Base-by-base conservation (phyloP, 306 rosid genomes). In the Pyrus bretschneideri region DNA sequence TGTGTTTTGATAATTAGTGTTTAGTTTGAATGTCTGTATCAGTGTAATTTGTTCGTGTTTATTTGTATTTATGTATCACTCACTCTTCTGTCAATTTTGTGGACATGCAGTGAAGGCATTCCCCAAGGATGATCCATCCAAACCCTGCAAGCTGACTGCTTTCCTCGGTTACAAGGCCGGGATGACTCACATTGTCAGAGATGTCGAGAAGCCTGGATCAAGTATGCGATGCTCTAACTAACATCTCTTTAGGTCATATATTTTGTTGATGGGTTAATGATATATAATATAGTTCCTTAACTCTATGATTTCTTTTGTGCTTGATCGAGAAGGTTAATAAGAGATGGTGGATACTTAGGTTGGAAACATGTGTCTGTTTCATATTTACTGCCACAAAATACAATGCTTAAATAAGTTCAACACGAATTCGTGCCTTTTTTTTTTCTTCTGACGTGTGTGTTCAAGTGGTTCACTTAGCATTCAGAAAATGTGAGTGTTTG, bases 91-190 rank as follows among this genome's bases (percentile, higher is more conserved):
- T 22, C 29, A 21, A 4, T 4, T 4, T 66, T 29, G 45, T 71
- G 18, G 52, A 2, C 18, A 0, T 75, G 76, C 91, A 90, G 97
- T 90, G 93, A 92, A 92, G 93, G 88, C 97, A 31, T 92, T 92
- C 81, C 97, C 97, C 4, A 90, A 83, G 87, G 97, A 92, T 90
- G 93, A 90, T 60, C 88, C 85, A 58, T 61, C 60, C 80, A 88
- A 92, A 79, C 44, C 87, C n/a, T 91, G 93, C 65, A 88, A 81
- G 77, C 80, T 92, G 3, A 92, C 93, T 69, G 93, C 96, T 29
- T 92, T 92, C 40, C 72, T 90, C 76, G 96, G 96, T 54, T 90
- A 92, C 86, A 92, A 92, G 91, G 97, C 97, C 67, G 91, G 96
- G 57, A 92, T 92, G 96, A 92, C 97, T 18, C 97, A 92, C 81